Conservation (phyloP, 352 stramenopile genomes). For the Globisporangium middletonii region DNA sequence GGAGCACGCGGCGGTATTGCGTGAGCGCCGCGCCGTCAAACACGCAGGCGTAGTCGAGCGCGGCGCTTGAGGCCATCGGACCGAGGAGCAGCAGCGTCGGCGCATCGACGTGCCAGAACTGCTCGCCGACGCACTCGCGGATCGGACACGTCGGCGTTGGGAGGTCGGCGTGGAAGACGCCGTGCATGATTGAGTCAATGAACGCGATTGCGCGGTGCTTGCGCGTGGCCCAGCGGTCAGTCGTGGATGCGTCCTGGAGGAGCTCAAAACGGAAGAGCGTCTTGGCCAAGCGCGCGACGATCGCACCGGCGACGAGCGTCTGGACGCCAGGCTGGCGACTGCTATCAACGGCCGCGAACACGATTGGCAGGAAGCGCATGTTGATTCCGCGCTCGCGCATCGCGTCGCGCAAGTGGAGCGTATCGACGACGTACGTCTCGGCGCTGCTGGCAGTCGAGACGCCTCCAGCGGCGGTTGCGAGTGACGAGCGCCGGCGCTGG, state of each 20-base stretch:
- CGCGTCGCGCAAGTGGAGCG: conserved; percentile 46
- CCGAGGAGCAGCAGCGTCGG: conserved; percentile 59
- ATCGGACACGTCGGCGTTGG: conserved; percentile 17
- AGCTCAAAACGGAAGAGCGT: conserved; percentile 62
- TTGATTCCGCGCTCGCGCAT: conserved; percentile 63
- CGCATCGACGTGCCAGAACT: conserved; percentile 75
- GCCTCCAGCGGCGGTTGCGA: conserved; percentile 27
- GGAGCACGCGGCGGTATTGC: conserved; percentile 42
- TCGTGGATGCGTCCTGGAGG: conserved; percentile 36
- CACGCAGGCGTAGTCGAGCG: conserved; percentile 23
- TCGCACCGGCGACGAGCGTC: conserved; percentile 59
- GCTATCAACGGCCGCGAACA: conserved; percentile 37
- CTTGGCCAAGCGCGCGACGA: conserved; percentile 68
- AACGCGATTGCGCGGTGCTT: conserved; percentile 59
- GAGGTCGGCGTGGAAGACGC: conserved; percentile 48
- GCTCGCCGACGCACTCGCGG: conserved; percentile 37
- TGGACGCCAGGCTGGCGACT: conserved; percentile 45
- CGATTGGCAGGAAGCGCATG: conserved; percentile 61
- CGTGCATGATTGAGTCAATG: conserved; percentile 65
- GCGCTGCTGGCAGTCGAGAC: conserved; percentile 10
- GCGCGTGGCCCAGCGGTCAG: conserved; percentile 40
- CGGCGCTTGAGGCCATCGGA: conserved; percentile 48
- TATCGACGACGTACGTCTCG: conserved; percentile 68
- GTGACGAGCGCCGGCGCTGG: conserved; percentile 23
- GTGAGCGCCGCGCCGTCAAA: conserved; percentile 14